Conservation (phyloP, 495 filamentous ascomycete genomes). For the Neurospora pannonica region DNA sequence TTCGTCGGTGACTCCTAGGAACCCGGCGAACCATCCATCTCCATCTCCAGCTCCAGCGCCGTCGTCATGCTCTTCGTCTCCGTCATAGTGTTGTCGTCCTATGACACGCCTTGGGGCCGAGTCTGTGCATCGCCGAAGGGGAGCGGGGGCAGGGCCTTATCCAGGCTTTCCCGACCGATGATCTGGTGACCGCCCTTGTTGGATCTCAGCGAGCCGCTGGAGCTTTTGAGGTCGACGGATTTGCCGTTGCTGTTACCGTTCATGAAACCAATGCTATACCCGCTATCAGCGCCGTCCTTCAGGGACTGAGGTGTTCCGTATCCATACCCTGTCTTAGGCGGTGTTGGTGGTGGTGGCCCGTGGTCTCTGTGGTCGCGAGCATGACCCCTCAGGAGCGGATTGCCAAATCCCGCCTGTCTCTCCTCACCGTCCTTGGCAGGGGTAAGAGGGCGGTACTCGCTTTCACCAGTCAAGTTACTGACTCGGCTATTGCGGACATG, state of each 20-base stretch:
- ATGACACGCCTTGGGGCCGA: slow-evolving; percentile 7
- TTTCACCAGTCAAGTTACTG: slow-evolving; percentile 27
- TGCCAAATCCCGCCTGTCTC: slow-evolving; percentile 33
- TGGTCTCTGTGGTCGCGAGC: slow-evolving; percentile 25
- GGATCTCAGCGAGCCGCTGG: slow-evolving; percentile 21
- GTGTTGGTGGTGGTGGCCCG: slow-evolving; percentile 29
- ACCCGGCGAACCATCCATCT: slow-evolving; percentile 18
- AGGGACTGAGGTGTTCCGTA: slow-evolving; percentile 13
- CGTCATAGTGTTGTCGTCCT: slow-evolving; percentile 7
- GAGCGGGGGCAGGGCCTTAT: slow-evolving; percentile 48
- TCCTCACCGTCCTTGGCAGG: slow-evolving; percentile 31
- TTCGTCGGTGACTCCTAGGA: background rate
- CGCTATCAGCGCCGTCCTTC: slow-evolving; percentile 32
- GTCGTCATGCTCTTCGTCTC: background rate
- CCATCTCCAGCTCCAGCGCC: slow-evolving; percentile 10
- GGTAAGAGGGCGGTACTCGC: slow-evolving; percentile 34
- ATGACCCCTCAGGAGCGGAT: slow-evolving; percentile 28
- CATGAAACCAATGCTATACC: slow-evolving; percentile 19
- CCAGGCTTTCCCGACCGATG: slow-evolving; percentile 32
- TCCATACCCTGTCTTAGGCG: slow-evolving; percentile 31
- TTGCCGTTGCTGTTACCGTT: slow-evolving; percentile 1
- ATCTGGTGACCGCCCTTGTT: slow-evolving; percentile 15
- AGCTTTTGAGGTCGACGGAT: slow-evolving; percentile 12
- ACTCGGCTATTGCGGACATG: slow-evolving; percentile 29
- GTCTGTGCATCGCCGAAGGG: slow-evolving; percentile 21